Evolutionary conservation across 1,284 basidiomycete species (phyloP), one percentile per base, ranked within the genome.

Genomic region (Apiotrichum siamense): DNA sequence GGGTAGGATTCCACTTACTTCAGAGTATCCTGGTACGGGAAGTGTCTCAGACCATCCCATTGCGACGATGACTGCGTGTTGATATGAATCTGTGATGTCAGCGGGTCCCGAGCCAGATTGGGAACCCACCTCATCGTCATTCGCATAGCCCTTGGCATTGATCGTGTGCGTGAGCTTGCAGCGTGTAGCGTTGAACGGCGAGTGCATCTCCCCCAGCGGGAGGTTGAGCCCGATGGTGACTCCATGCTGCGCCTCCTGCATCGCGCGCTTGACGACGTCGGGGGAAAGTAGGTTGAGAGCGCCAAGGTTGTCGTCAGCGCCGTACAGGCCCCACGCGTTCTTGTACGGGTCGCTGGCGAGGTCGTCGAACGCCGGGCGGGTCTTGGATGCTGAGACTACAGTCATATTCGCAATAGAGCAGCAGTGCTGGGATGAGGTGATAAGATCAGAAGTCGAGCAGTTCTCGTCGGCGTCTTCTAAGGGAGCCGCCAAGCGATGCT

Each of bases 61-160:
- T 76, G 75, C 9, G 71, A 68, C 20, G 69, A 69, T 12, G 59
- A 60, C 58, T 76, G 74, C 6, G 73, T 73, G 51, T 76, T 76
- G 58, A 74, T 55, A 13, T 63, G 47, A 10, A 75, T 51, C 31
- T 61, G 44, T 33, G 18, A 17, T 7, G 42, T 44, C 60, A 44
- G 44, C n/a, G 1, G n/a, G n/a, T n/a, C 18, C 27, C 2, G n/a
- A 15, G 29, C 10, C 27, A 23, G 7, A 25, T 18, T 38, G 10
- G 12, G 21, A 24, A 31, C 37, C 23, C 17, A 23, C 23, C 18
- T 29, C 13, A 47, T 57, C 52, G 39, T 61, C 62, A 15, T 43
- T 43, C n/a, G 41, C 41, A 18, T 31, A 43, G 27, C 41, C 41
- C 27, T 43, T 43, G 27, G 41, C 41, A 20, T 43, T 43, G 41